Base-by-base conservation (phyloP, 1,139 yeast species). In the Debaryomycetaceae sp. region DNA sequence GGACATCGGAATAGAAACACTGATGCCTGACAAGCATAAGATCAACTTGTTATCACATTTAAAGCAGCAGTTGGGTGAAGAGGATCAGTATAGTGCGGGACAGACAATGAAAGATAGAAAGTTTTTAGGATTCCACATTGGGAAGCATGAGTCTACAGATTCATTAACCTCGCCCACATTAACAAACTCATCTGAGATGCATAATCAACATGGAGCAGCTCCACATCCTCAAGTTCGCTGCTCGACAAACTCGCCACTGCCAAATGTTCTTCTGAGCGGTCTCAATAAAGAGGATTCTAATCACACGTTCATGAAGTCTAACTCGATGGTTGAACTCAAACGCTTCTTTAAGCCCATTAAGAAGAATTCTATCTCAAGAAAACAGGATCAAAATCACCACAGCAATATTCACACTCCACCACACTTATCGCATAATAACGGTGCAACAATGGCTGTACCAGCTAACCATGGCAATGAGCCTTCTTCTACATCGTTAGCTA, bases 11-110 rank as follows among this genome's bases (percentile, higher is more conserved):
- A 8, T 5, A 22, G 17, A 40, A 24, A 34, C 38, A 42, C 45
- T n/a, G 40, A 72, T 74, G 79, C 78, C 78, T 37, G 79, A 74
- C 51, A 70, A 69, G 62, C 78, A 71, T 56, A 72, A 71, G 52
- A 62, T 71, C 56, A 72, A 73, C 60, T 58, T 74, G 42, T 68
- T 70, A 48, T 54, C 60, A 40, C 66, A 63, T 49, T 68, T 70
- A 52, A 66, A 65, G 47, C 58, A 56, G 42, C 49, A 46, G 11
- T 53, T 63, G 9, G 70, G 62, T 20, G 71, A 68, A 13, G 59
- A 59, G 36, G 55, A 67, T 44, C 59, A 66, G 6, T 62, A 70
- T 4, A 61, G 66, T n/a, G 64, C 74, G 37, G 66, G 68, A 50
- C 68, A 62, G 36, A 59, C 68, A 6, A 57, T 56, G 39, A 47